Base-by-base conservation (phyloP, 2,329 filamentous ascomycete genomes). In the Colletotrichum plurivorum region DNA sequence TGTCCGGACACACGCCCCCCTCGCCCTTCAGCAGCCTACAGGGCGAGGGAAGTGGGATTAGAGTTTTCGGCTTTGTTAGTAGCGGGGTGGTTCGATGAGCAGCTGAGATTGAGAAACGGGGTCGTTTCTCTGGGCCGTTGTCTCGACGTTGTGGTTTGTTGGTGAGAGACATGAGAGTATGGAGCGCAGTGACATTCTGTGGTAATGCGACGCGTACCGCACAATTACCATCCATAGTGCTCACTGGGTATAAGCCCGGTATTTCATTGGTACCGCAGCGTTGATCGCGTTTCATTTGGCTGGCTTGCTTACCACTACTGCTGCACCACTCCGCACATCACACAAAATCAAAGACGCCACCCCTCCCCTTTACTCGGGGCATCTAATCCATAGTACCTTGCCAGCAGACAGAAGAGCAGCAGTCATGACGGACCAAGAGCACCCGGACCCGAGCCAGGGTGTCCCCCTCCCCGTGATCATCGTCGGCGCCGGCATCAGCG, bases 401-500 rank as follows among this genome's bases (percentile, higher is more conserved):
- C 43, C 10, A 39, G 15, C 49, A 39, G 12, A 36, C 27, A 49
- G 8, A 18, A 31, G 13, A 27, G 31, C 13, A 52, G n/a, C 31
- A 56, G 48, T 43, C 27, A 63, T 63, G 58, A 46, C 57, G 25
- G 52, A 25, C 39, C 45, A 49, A 54, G 25, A 41, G 12, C 46
- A 55, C 8, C 56, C 51, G 39, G 18, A 16, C n/a, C 43, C 15
- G 18, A 25, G 22, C 22, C 59, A 57, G 25, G 53, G 54, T 16
- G 10, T 2, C 18, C 66, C 65, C 53, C 53, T 69, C 20, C 74
- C 78, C 41, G 73, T 81, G 6, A 72, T 82, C 51, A 80, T 82
- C 49, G 64, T 81, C 51, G 80, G 80, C 22, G 80, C 79, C 13
- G 80, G 80, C 2, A 75, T 82, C 62, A 79, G 78, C 55, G 80